Evolutionary conservation across 2,329 filamentous ascomycete genomes (phyloP).

Genomic region (Cadophora sp.): DNA sequence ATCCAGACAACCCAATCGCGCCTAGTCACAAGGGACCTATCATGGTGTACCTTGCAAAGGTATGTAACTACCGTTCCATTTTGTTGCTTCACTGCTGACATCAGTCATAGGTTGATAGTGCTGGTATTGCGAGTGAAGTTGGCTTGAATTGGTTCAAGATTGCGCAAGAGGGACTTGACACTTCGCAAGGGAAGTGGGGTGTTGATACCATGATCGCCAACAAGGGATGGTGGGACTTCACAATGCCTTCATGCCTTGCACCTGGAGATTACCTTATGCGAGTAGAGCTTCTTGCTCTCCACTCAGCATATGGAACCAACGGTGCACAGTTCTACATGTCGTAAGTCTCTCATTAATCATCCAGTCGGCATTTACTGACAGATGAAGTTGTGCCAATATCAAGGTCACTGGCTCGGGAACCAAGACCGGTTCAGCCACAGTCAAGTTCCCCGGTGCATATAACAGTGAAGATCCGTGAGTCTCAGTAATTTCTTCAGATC

Average conservation of each 20-base stretch:
- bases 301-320: slow-evolving; percentile 52
- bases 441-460: slow-evolving; percentile 58
- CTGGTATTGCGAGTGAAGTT: slow-evolving; percentile 40
- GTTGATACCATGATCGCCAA: slow-evolving; percentile 42
- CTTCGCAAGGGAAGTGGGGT: slow-evolving; percentile 35
- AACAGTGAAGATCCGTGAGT: slow-evolving; percentile 54
- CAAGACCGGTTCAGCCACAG: slow-evolving; percentile 48
- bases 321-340: slow-evolving; percentile 39
- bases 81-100: neutral
- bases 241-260: slow-evolving; percentile 57
- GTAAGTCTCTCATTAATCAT: slow-evolving; percentile 36
- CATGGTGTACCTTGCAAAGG: slow-evolving; percentile 54
- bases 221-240: slow-evolving; percentile 56
- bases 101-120: slow-evolving; percentile 47
- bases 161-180: slow-evolving; percentile 47
- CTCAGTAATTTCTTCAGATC: slow-evolving; percentile 29
- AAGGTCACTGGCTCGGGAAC: slow-evolving; percentile 54
- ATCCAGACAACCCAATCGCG: slow-evolving; percentile 57
- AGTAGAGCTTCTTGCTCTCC: slow-evolving; percentile 58
- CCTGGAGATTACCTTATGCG: slow-evolving; percentile 62
- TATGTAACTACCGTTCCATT: slow-evolving; percentile 23
- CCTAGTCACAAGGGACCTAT: slow-evolving; percentile 53
- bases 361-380: slow-evolving; percentile 46
- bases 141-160: slow-evolving; percentile 54
- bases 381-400: slow-evolving; percentile 49